Conservation (phyloP, 2,329 filamentous ascomycete genomes). For the Aspergillus sergii region DNA sequence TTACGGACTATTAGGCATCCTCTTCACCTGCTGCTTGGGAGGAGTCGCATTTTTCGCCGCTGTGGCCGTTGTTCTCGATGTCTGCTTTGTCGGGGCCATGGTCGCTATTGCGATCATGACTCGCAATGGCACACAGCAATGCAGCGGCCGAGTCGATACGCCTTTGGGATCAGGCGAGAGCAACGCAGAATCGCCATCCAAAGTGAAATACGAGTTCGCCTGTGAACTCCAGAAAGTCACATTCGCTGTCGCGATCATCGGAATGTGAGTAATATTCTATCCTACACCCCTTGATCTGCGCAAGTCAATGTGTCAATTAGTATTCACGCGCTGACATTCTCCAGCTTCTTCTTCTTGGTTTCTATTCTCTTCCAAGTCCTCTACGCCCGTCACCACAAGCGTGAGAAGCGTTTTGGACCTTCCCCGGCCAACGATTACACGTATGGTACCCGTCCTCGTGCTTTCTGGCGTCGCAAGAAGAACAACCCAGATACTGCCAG, state of each 20-base stretch:
- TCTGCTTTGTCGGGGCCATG: conserved; percentile 75
- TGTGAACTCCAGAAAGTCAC: conserved; percentile 77
- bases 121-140: conserved; percentile 67
- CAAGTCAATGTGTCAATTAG: neutral
- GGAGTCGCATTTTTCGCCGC: conserved; percentile 73
- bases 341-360: conserved; percentile 72
- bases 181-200: conserved; percentile 50
- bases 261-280: conserved; percentile 58
- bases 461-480: conserved; percentile 48
- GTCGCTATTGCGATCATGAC: conserved; percentile 80
- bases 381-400: conserved; percentile 71
- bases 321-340: conserved; percentile 4
- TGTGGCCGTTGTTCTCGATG: conserved; percentile 73
- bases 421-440: conserved; percentile 70
- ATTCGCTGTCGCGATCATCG: conserved; percentile 77
- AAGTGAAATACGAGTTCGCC: conserved; percentile 57
- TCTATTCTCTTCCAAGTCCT: conserved; percentile 70
- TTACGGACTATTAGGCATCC: conserved; percentile 72
- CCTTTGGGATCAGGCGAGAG: conserved; percentile 68
- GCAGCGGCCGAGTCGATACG: conserved; percentile 65
- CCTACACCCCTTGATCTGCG: neutral
- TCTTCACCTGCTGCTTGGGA: conserved; percentile 78
- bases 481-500: conserved; percentile 40
- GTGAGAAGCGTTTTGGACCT: conserved; percentile 72
- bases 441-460: conserved; percentile 50